Percentiles rank a stretch among this genome's conserved stretches.
Conservation (phyloP, 345 rosid species). For the Gossypium raimondii region DNA sequence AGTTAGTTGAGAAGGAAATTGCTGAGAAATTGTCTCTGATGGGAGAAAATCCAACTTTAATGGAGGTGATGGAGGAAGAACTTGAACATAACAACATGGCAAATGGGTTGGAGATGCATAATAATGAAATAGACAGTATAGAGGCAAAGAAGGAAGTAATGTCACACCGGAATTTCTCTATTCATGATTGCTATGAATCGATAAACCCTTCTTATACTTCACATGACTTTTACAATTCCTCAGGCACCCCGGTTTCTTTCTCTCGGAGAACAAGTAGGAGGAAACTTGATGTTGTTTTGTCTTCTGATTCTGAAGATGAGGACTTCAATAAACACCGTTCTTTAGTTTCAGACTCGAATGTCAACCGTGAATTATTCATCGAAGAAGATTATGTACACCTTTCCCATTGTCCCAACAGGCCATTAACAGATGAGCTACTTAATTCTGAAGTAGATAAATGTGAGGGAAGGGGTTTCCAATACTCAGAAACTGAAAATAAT, state of each 20-base stretch:
- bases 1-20: slow-evolving; percentile 70
- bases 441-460: slow-evolving; percentile 24
- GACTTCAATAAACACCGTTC: slow-evolving; percentile 22
- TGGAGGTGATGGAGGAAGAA: slow-evolving; percentile 40
- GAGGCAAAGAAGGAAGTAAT: slow-evolving; percentile 78
- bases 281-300: slow-evolving; percentile 46
- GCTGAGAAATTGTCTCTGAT: slow-evolving; percentile 35
- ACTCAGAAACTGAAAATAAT: slow-evolving; percentile 32
- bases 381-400: slow-evolving; percentile 27
- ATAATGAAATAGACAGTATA: slow-evolving; percentile 32
- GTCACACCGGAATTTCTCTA: slow-evolving; percentile 54
- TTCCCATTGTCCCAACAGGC: slow-evolving; percentile 30
- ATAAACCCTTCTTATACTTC: slow-evolving; percentile 27
- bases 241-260: slow-evolving; percentile 41
- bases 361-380: slow-evolving; percentile 24
- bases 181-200: slow-evolving; percentile 38
- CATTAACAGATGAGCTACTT: slow-evolving; percentile 28
- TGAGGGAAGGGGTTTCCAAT: slow-evolving; percentile 29
- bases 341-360: slow-evolving; percentile 23
- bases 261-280: slow-evolving; percentile 37
- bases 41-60: slow-evolving; percentile 37
- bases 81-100: slow-evolving; percentile 34
- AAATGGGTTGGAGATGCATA: slow-evolving; percentile 29
- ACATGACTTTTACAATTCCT: slow-evolving; percentile 37
- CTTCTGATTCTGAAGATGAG: slow-evolving; percentile 90